Evolutionary conservation across 164 flowering plant genomes (phyloP), one percentile per base, ranked within the genome.

Genomic region (Stephania cephalantha): DNA sequence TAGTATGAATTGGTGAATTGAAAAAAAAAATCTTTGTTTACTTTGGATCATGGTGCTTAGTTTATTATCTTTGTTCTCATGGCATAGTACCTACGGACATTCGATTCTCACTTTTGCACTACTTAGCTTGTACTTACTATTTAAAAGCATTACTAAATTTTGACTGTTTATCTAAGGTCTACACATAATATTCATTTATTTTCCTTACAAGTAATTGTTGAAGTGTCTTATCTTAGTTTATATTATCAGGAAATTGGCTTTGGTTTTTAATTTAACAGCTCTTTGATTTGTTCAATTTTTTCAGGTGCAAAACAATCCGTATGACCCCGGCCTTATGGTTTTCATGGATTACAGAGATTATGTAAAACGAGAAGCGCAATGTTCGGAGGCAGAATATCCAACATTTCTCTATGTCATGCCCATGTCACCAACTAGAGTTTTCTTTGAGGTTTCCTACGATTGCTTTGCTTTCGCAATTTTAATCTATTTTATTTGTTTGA

Each of bases 291-390:
- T 71, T 52, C 53, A 20, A 44, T 58, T 25, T 46, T 71, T 77
- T 72, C 88, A 93, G 98, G 98, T 95, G 82, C 97, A 95, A 87
- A 95, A 87, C 82, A 87, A 83, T 83, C 99, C 99, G 68, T 95
- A 92, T 79, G 95, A 95, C 80, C 98, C 97, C 12, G 88, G 80
- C 77, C 79, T 92, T 76, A 95, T 93, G 99, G 98, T 95, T 80
- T 95, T 95, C 87, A 95, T 95, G 99, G 99, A 95, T 79, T 95
- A 93, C 76, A 91, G 99, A 86, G 95, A 93, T 78, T 87, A 83
- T 80, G 79, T 69, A 66, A 86, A 86, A 78, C 86, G 83, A 68
- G 74, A 87, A 76, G 84, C 78, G 74, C 84, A 85, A 68, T 75
- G 75, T 74, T 68, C 80, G 52, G 93, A 92, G 81, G 88, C 83